These are phyloP conservation scores for Gamarada debralockiae DNA, from an alignment of 495 filamentous ascomycete genomes.

Conservation along the genomic window DNA sequence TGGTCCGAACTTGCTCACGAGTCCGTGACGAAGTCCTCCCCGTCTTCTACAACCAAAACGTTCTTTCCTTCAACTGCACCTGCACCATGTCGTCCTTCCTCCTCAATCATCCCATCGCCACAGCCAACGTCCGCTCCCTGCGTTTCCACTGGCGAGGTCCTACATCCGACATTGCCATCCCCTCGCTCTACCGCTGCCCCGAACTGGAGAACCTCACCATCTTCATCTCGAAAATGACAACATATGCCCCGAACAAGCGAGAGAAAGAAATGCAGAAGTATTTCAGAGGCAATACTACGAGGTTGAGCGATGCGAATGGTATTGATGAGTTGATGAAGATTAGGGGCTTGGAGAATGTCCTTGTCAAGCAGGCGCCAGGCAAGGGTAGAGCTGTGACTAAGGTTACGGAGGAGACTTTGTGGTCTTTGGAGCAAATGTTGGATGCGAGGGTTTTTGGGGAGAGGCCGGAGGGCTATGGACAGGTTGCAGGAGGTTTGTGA, in stretches of 20 bases:
- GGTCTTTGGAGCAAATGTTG: too few relatives aligned
- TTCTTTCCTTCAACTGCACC: not conserved
- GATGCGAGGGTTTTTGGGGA: too few relatives aligned
- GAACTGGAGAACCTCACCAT: not conserved
- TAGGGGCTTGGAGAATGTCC: not conserved
- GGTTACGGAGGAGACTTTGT: too few relatives aligned
- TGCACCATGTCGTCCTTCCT: not conserved
- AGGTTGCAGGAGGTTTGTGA: too few relatives aligned
- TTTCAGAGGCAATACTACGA: not conserved
- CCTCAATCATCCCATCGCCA: not conserved
- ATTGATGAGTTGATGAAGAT: not conserved
- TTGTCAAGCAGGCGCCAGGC: not conserved
- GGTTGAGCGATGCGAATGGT: not conserved
- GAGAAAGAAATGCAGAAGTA: not conserved
- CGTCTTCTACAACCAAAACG: not conserved
- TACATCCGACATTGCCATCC: not conserved
- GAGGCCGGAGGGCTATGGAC: too few relatives aligned
- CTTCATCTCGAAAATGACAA: not conserved
- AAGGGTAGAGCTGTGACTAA: not conserved
- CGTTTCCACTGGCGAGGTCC: not conserved
- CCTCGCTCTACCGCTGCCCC: not conserved
- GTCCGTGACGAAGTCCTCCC: slow-evolving; percentile 1
- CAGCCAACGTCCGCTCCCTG: not conserved
- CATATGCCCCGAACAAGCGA: not conserved
- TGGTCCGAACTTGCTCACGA: not conserved